These are phyloP conservation scores for Arbutus unedo DNA, from an alignment of 148 eudicot genomes.

Conservation along the genomic window DNA sequence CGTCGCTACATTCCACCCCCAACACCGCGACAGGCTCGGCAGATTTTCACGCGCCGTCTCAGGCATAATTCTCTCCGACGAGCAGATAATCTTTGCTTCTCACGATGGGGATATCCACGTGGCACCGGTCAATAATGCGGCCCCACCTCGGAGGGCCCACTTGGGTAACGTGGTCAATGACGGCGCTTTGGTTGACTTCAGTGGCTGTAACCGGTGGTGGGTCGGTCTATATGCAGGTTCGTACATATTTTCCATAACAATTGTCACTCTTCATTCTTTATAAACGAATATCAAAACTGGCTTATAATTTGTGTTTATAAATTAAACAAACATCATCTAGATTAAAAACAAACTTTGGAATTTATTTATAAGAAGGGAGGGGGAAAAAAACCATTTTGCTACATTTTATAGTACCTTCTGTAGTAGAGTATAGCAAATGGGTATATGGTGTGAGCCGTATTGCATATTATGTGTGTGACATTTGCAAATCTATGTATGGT, in stretches of 20 bases:
- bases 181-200: slow-evolving; percentile 77
- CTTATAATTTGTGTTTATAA: too few species aligned
- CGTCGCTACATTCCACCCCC: slow-evolving; percentile 56
- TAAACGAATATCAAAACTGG: too few species aligned
- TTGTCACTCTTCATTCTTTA: too few species aligned
- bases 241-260: not conserved
- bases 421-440: too few species aligned
- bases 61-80: slow-evolving; percentile 49
- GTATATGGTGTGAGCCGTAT: too few species aligned
- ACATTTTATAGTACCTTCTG: too few species aligned
- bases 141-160: slow-evolving; percentile 38
- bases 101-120: slow-evolving; percentile 75
- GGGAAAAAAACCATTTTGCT: too few species aligned
- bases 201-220: slow-evolving; percentile 73
- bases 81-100: slow-evolving; percentile 57
- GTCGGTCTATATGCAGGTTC: slow-evolving; percentile 55
- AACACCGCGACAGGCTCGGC: slow-evolving; percentile 60
- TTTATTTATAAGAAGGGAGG: too few species aligned
- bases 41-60: slow-evolving; percentile 64
- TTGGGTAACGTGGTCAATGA: slow-evolving; percentile 75
- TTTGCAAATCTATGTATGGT: too few species aligned
- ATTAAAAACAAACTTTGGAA: too few species aligned
- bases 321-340: too few species aligned
- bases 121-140: slow-evolving; percentile 23
- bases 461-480: too few species aligned